These are phyloP conservation scores for Podila verticillata DNA, from an alignment of 192 early-diverging fungal species.

Conservation along the genomic window DNA sequence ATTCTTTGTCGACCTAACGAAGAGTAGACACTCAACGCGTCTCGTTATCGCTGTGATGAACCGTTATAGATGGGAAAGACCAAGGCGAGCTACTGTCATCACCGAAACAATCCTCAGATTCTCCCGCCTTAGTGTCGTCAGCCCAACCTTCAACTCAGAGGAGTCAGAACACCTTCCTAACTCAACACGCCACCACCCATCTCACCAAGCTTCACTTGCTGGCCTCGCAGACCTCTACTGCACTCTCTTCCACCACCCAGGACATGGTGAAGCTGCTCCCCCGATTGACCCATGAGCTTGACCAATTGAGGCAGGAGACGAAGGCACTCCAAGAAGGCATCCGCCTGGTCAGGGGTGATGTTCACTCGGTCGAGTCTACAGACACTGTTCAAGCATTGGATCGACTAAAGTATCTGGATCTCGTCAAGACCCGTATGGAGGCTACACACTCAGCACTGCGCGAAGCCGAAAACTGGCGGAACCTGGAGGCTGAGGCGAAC, in stretches of 20 bases:
- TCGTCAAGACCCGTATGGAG: slow-evolving; percentile 76
- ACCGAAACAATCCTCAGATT: not conserved
- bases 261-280: slow-evolving; percentile 69
- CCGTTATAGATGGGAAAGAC: slow-evolving; percentile 8
- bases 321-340: slow-evolving; percentile 56
- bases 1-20: not conserved
- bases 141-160: not conserved
- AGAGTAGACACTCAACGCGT: not conserved
- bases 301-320: slow-evolving; percentile 65
- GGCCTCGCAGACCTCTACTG: slow-evolving; percentile 63
- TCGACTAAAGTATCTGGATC: slow-evolving; percentile 67
- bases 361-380: slow-evolving; percentile 58
- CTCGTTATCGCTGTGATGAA: not conserved
- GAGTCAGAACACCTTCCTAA: slow-evolving; percentile 28
- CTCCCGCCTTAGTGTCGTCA: slow-evolving; percentile 6
- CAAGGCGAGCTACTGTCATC: slow-evolving; percentile 5
- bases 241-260: slow-evolving; percentile 63
- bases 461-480: slow-evolving; percentile 85
- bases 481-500: slow-evolving; percentile 72
- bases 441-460: slow-evolving; percentile 64
- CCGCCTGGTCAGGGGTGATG: slow-evolving; percentile 49
- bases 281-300: slow-evolving; percentile 68
- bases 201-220: slow-evolving; percentile 68
- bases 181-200: slow-evolving; percentile 60
- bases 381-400: slow-evolving; percentile 62